These are phyloP conservation scores for Thinopyrum elongatum DNA, from an alignment of 176 grass and related monocot species.

Conservation along the genomic window DNA sequence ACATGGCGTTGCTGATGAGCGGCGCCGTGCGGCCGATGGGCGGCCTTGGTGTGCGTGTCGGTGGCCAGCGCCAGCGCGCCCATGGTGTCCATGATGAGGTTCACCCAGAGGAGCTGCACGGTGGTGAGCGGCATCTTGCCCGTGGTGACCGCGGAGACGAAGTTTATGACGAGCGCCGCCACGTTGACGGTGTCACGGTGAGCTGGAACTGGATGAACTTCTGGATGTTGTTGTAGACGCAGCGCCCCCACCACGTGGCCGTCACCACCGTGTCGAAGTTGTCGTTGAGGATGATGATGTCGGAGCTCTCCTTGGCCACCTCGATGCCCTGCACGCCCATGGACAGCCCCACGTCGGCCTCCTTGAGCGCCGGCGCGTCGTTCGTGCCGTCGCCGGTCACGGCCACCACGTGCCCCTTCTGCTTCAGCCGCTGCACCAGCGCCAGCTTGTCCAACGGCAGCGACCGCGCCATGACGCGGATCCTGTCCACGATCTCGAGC, in stretches of 20 bases:
- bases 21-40: slow-evolving; percentile 62
- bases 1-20: slow-evolving; percentile 89
- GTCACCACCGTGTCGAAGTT: slow-evolving; percentile 81
- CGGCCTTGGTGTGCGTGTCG: slow-evolving; percentile 44
- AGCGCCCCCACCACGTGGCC: slow-evolving; percentile 72
- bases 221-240: slow-evolving; percentile 83
- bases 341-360: slow-evolving; percentile 73
- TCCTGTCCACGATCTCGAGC: slow-evolving; percentile 47
- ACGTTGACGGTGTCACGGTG: slow-evolving; percentile 86
- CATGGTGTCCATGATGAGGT: slow-evolving; percentile 93
- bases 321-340: slow-evolving; percentile 93
- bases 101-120: slow-evolving; percentile 83
- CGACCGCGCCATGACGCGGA: slow-evolving; percentile 66
- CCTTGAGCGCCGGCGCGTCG: slow-evolving; percentile 81
- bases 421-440: slow-evolving; percentile 75
- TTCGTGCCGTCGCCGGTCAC: slow-evolving; percentile 82
- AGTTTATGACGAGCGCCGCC: slow-evolving; percentile 54
- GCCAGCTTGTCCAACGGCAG: slow-evolving; percentile 63
- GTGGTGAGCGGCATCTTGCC: slow-evolving; percentile 65
- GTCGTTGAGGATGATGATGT: slow-evolving; percentile 80
- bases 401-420: slow-evolving; percentile 75
- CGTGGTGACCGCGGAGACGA: slow-evolving; percentile 42
- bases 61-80: slow-evolving; percentile 77
- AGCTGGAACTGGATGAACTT: slow-evolving; percentile 94
- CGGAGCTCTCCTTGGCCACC: slow-evolving; percentile 86